Evolutionary conservation across 2,329 filamentous ascomycete genomes (phyloP), one percentile per base, ranked within the genome.

Genomic region (Mycosphaerella sp.): DNA sequence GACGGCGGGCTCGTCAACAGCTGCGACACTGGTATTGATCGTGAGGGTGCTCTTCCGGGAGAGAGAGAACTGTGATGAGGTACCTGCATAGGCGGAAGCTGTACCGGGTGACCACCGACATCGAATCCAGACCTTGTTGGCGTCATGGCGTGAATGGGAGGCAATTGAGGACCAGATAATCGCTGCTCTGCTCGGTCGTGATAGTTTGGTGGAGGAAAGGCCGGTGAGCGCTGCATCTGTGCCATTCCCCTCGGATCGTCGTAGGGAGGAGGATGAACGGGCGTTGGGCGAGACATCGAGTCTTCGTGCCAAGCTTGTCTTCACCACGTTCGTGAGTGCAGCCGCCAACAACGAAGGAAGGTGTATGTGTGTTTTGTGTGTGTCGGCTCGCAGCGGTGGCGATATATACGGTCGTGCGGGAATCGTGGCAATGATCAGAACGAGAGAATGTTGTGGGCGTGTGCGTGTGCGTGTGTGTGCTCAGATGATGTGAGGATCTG

Each of bases 211-310:
- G 68, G 62, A 27, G 70, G 69, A 45, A 74, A 70, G 45, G 64
- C 61, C 45, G 69, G 66, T 48, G 68, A 65, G 50, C 68, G 72
- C 57, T 74, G 73, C 50, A 69, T 72, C 59, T 74, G 71, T 28
- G 72, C 72, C 72, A 75, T 75, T 52, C 65, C 65, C 64, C 65
- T 52, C 50, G n/a, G 40, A 30, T 65, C 59, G 60, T 59, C 58
- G 56, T 64, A 66, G 51, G 68, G 66, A 52, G 69, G 66, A 51
- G 69, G 68, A 67, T 71, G 70, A 53, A 71, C 62, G 58, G 70
- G 69, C 63, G 71, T 64, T 56, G 69, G 65, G 25, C 62, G 62
- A 49, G 51, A 45, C 40, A 44, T 52, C 35, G 21, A 39, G 7
- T 17, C 16, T 10, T 18, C 13, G n/a, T 16, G n/a, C 12, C 43